Percentiles rank a stretch among this genome's conserved stretches.
phyloP scores from a whole-genome alignment of 495 filamentous ascomycete species.

The Penicillium pancosmium region DNA sequence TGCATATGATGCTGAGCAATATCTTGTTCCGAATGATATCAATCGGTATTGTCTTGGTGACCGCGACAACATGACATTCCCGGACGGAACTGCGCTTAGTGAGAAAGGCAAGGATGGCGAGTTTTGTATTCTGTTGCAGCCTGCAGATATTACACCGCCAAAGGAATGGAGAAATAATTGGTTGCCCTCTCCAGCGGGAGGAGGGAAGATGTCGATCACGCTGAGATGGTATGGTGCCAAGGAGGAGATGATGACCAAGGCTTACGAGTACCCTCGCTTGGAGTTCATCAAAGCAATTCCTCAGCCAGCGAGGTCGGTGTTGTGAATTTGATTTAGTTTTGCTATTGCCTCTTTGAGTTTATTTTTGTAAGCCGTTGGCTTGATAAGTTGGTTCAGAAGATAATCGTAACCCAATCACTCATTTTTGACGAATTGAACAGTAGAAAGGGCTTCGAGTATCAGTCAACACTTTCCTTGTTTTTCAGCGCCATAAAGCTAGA shows the following conservation, averaged over 20 bases:
- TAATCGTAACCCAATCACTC: too few species aligned
- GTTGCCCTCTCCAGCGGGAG: background rate
- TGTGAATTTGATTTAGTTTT: background rate
- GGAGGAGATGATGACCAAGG: conserved; percentile 4
- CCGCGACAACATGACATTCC: background rate
- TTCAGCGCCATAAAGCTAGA: background rate
- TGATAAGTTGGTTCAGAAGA: background rate
- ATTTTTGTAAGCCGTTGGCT: background rate
- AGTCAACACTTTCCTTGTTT: background rate
- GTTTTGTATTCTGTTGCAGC: background rate
- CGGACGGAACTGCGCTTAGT: background rate
- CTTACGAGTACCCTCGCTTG: conserved; percentile 1
- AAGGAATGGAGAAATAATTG: background rate
- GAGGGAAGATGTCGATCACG: background rate
- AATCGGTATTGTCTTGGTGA: conserved; percentile 3
- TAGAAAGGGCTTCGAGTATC: too few species aligned
- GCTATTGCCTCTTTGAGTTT: background rate
- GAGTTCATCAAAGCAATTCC: background rate
- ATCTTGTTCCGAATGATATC: background rate
- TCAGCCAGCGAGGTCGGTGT: background rate
- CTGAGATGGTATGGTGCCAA: conserved; percentile 3
- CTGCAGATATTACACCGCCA: background rate
- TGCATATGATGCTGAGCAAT: background rate
- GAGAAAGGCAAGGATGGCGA: background rate
- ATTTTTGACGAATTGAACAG: too few species aligned